A percentile compares a stretch with the other conserved stretches of the same genome.
These are phyloP conservation scores for Botrytis elliptica DNA, from an alignment of 2,329 filamentous ascomycete genomes.

Conservation along the genomic window DNA sequence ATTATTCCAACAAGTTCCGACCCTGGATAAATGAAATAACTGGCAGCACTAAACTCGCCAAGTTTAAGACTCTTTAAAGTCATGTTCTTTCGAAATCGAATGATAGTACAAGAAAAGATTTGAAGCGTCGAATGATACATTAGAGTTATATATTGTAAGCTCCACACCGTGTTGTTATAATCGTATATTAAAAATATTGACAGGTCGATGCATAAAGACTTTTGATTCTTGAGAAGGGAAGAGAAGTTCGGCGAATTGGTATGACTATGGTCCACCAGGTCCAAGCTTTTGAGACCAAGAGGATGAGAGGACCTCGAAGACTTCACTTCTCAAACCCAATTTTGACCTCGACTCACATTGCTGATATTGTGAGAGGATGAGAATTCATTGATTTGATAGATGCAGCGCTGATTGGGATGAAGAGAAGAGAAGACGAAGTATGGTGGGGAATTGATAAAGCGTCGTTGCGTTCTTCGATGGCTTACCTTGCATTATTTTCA, in stretches of 20 bases:
- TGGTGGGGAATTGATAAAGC: neutral
- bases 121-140: fast-evolving
- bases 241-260: neutral
- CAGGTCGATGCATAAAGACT: too few relatives aligned
- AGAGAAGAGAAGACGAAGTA: neutral
- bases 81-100: neutral
- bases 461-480: neutral
- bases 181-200: too few relatives aligned
- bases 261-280: too few relatives aligned
- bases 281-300: neutral
- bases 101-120: fast-evolving
- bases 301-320: neutral
- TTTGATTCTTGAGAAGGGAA: too few relatives aligned
- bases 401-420: neutral
- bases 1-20: too few relatives aligned
- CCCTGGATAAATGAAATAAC: neutral
- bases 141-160: neutral
- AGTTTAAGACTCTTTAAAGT: neutral
- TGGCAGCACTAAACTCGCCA: neutral
- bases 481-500: neutral
- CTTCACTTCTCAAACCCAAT: neutral
- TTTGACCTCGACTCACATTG: neutral
- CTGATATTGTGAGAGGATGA: neutral
- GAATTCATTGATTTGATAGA: neutral
- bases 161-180: fast-evolving